Evolutionary conservation across 345 rosid species (phyloP).

Genomic region (Bruguiera sexangula): DNA sequence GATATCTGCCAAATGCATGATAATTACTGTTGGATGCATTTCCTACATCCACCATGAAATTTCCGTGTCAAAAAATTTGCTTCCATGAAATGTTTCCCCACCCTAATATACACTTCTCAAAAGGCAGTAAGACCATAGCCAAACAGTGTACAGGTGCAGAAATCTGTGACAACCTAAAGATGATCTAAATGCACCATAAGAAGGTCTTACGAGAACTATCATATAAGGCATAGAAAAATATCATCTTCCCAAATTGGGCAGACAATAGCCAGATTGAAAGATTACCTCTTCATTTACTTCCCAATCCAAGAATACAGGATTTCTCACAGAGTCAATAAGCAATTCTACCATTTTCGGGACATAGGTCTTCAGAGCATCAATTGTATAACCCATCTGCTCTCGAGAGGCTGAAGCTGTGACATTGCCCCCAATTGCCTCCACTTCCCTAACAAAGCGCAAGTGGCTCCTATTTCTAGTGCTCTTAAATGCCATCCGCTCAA

Average conservation of each 20-base stretch:
- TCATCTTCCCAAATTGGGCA: background rate
- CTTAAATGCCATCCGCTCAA: slow-evolving; percentile 89
- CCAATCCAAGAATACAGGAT: slow-evolving; percentile 93
- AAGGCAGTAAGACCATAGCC: too few relatives aligned
- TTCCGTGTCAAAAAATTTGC: too few relatives aligned
- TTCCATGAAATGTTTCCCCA: too few relatives aligned
- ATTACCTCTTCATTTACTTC: slow-evolving; percentile 81
- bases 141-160: background rate
- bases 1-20: too few relatives aligned
- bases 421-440: slow-evolving; percentile 84
- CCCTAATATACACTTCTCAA: too few relatives aligned
- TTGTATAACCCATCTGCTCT: slow-evolving; percentile 79
- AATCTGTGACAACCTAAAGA: background rate
- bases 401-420: slow-evolving; percentile 75
- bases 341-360: slow-evolving; percentile 91
- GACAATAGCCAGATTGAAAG: background rate
- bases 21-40: too few relatives aligned
- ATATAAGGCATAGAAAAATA: background rate
- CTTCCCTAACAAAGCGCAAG: slow-evolving; percentile 66
- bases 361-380: slow-evolving; percentile 87
- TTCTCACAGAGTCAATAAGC: slow-evolving; percentile 79
- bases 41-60: too few relatives aligned
- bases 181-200: background rate
- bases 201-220: background rate
- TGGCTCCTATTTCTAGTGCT: slow-evolving; percentile 79